Conservation (phyloP, 2,329 filamentous ascomycete species). For the Sclerotinia glacialis region DNA sequence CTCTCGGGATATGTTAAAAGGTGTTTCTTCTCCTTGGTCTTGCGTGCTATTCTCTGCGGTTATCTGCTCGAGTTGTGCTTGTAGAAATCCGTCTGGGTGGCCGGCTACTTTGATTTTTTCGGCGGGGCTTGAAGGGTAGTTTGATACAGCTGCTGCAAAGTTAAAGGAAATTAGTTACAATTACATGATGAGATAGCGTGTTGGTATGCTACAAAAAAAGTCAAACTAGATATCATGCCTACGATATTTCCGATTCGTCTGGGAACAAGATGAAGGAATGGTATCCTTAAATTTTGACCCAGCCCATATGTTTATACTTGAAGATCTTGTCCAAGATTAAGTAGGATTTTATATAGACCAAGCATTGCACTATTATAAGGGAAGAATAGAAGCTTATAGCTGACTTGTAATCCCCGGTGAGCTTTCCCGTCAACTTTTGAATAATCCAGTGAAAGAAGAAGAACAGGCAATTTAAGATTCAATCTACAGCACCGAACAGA, state of each 20-base stretch:
- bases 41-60: neutral
- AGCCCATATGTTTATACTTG: neutral
- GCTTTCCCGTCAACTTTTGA: neutral
- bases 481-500: neutral
- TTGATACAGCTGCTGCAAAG: neutral
- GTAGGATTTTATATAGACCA: no score
- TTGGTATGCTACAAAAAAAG: no score
- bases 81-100: slow-evolving; percentile 31
- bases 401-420: neutral
- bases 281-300: no score
- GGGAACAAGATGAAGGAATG: neutral
- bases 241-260: neutral
- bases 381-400: no score
- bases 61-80: slow-evolving; percentile 25
- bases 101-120: slow-evolving; percentile 33
- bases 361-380: no score
- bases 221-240: no score
- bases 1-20: neutral
- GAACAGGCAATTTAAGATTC: no score
- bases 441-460: no score
- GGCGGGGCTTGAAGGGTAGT: neutral
- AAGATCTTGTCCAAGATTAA: no score
- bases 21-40: neutral
- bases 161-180: neutral
- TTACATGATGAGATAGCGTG: no score